Base-by-base conservation (phyloP, 306 rosid species). In the Medicago ruthenica region DNA sequence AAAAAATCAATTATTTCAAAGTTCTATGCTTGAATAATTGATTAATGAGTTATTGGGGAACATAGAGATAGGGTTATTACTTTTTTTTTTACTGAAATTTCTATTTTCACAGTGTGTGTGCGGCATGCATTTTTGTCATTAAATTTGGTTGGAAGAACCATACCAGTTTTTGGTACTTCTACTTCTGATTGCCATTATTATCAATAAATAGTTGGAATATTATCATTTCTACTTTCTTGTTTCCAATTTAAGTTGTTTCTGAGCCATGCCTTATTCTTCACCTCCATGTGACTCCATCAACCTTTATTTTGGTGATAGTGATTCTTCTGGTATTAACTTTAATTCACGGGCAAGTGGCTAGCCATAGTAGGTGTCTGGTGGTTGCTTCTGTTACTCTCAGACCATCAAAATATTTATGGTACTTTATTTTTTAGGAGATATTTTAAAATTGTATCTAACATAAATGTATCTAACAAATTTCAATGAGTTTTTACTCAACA, bases 11-110 rank as follows among this genome's bases (percentile, higher is more conserved):
- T 36, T 37, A 67, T 54, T 80, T 79, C 75, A 10, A 80, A 77
- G 75, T 80, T 82, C 84, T 50, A 85, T 70, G 85, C 76, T 85
- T 83, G 85, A 86, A 34, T 34, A 34, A 34, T 34, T 34, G 37
- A 6, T 34, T 34, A 34, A 34, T 34, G 37, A 34, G 4, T 27
- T 27, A 27, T 27, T 27, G 31, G 31, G 31, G 31, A 27, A 27
- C 31, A 27, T 27, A 27, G 31, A 27, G 31, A 27, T 27, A 27
- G 31, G 31, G 31, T 27, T 27, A 27, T 27, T 27, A 27, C n/a
- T n/a, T 27, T 27, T 3, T 27, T 27, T 27, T 27, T 27, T 27
- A 27, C 31, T 27, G 31, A 27, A 27, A 6, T 51, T n/a, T 51
- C 20, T 40, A 80, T 40, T 17, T 51, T 68, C 34, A 13, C 45